Evolutionary conservation across 1,284 basidiomycete genomes (phyloP).

Genomic region (Omphalotus olearius): DNA sequence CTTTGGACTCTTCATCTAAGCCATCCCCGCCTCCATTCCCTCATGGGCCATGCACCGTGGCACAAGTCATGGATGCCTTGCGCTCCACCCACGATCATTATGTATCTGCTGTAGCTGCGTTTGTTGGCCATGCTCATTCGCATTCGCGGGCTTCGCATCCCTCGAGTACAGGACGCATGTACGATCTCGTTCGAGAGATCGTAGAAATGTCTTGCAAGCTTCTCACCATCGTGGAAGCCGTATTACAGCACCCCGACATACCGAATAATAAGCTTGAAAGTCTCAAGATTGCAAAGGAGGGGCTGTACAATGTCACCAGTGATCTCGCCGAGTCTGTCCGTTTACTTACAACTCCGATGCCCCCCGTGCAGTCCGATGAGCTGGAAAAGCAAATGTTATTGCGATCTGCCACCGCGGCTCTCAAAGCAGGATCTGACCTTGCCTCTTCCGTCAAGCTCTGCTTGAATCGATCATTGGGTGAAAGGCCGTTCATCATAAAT

Average conservation of each 20-base stretch:
- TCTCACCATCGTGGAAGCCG: constrained; percentile 88
- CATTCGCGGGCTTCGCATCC: constrained; percentile 87
- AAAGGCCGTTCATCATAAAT: constrained; percentile 61
- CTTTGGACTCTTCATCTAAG: constrained; percentile 41
- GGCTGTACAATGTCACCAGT: constrained; percentile 82
- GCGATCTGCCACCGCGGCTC: constrained; percentile 79
- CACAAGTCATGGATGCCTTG: constrained; percentile 66
- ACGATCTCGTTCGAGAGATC: constrained; percentile 90
- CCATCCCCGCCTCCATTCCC: constrained; percentile 57
- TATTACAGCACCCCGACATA: constrained; percentile 67
- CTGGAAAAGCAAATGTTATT: constrained; percentile 78
- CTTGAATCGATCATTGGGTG: constrained; percentile 56
- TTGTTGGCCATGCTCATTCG: constrained; percentile 95
- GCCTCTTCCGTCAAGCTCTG: constrained; percentile 80
- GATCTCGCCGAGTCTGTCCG: constrained; percentile 88
- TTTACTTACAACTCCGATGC: constrained; percentile 52
- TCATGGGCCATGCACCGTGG: constrained; percentile 59
- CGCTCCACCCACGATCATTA: constrained; percentile 84
- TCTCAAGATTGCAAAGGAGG: constrained; percentile 72
- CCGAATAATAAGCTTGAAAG: constrained; percentile 51
- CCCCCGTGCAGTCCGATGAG: constrained; percentile 62
- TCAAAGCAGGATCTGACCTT: constrained; percentile 88
- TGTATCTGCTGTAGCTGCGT: constrained; percentile 91
- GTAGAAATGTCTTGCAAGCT: constrained; percentile 91
- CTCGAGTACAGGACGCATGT: constrained; percentile 88